phyloP scores from a whole-genome alignment of 306 rosid species.

The Heteromeles arbutifolia region DNA sequence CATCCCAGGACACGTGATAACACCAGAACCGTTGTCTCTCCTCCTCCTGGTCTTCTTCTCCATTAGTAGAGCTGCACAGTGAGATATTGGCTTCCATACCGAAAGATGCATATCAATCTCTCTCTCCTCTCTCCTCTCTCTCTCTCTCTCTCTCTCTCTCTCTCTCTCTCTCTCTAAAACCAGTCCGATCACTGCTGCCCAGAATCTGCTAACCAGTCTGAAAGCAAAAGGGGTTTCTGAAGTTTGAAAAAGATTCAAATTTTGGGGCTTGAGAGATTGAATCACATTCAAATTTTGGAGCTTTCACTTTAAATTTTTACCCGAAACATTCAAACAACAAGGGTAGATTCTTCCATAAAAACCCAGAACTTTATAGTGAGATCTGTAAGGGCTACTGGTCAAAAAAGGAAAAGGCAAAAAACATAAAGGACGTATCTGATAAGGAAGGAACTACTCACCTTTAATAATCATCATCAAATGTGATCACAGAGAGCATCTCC shows the following conservation, averaged over 20 bases:
- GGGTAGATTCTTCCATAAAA: conserved; percentile 26
- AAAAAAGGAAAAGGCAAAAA: conserved; percentile 15
- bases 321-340: conserved; percentile 24
- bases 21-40: conserved; percentile 43
- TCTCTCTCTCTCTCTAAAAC: conserved; percentile 8
- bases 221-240: conserved; percentile 21
- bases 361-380: conserved; percentile 22
- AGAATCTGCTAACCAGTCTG: conserved; percentile 6
- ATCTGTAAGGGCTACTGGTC: conserved; percentile 25
- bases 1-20: no score
- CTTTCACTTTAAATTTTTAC: conserved; percentile 22
- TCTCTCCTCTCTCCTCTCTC: not conserved
- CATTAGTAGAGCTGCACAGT: conserved; percentile 81
- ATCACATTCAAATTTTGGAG: conserved; percentile 29
- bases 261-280: conserved; percentile 9
- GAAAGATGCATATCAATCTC: conserved; percentile 75
- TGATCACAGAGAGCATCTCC: conserved; percentile 23
- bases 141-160: no score
- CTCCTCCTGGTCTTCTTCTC: conserved; percentile 78
- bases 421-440: conserved; percentile 6
- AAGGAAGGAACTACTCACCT: conserved; percentile 21
- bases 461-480: conserved; percentile 16
- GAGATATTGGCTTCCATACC: conserved; percentile 95
- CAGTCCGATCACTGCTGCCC: not conserved
- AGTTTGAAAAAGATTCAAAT: conserved; percentile 16